Base-by-base conservation (phyloP, 768 basidiomycete species). In the Psilocybe tampanensis region DNA sequence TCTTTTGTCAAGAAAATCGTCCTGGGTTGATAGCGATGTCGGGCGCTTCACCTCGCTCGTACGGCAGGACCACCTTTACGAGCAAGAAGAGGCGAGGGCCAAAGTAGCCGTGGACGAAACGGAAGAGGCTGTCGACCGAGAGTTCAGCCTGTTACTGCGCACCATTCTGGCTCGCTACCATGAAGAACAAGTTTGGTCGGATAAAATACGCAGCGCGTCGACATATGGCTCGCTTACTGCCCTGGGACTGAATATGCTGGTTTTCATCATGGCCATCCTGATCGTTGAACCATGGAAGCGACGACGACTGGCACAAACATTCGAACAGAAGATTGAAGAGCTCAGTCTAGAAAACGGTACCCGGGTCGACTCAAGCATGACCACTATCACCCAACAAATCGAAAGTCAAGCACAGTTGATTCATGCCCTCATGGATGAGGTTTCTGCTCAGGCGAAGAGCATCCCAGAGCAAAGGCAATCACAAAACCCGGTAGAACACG, bases 151-250 rank as follows among this genome's bases (percentile, higher is more conserved):
- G 67, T 81, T 98, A 29, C 92, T 96, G 89, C 86, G 86, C 54
- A 79, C 83, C 9, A 98, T 98, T 66, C 81, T 99, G 56, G 86
- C 85, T 47, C 83, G 96, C 36, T 98, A 98, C 71, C 96, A 98
- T 75, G 96, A 98, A 74, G 97, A 99, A 70, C 97, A 99, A 70
- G 86, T 98, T 2, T 99, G 97, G 97, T 94, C 92, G 52, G 96
- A 99, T 78, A 99, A 99, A 75, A 97, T 99, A 58, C 86, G 97
- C 33, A 94, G 92, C 64, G 89, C 90, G 23, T 94, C 92, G 60
- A 98, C 97, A 4, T 98, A 98, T 69, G 95, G 94, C 2, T 90
- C 89, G 39, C 76, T 98, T 56, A 88, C 86, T 5, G 95, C 86
- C 52, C 80, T 98, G 21, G 88, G 86, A 12, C 83, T 96, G 59